Evolutionary conservation across 805 yeast species (phyloP), one percentile per base, ranked within the genome.

Genomic region (Metschnikowia picachoensis): DNA sequence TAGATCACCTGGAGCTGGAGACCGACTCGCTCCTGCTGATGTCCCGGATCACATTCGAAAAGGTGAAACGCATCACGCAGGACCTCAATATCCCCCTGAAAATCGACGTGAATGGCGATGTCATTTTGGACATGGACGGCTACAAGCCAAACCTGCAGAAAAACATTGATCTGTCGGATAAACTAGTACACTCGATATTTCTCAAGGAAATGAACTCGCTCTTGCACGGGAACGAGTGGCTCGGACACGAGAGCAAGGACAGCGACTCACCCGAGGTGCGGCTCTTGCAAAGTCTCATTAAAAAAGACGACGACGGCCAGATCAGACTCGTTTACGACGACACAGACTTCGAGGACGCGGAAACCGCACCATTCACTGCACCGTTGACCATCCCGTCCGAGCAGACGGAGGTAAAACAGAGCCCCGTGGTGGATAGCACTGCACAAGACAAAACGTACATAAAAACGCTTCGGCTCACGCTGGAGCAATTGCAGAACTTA

Each of bases 111-210:
- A 87, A 88, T 58, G 99, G 99, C 11, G 96, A 90, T 60, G 74
- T 94, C 56, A 78, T 90, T 35, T 69, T 94, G 37, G 99, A 94
- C 67, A 88, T 92, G 83, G 95, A 90, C 57, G 99, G 99, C 14
- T 94, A 94, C 67, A 92, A 91, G 66, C 85, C 95, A 30, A 89
- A 84, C 57, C 60, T 73, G 12, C 85, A 83, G 42, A 81, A 83
- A 54, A 88, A 85, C 61, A 79, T 86, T 35, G 82, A 83, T 41
- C 82, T 80, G 55, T 80, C 95, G 0, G 96, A 90, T 61, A 82
- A 82, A 41, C 69, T 86, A 32, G 79, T 94, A 48, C 82, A 81
- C 55, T 82, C 84, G 54, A 72, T 91, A 35, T 72, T 92, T 41
- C 71, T 79, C 30, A 94, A 88, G 53, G 97, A 92, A 61, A 74